Conservation (phyloP, 495 filamentous ascomycete species). For the Penicillium manginii region DNA sequence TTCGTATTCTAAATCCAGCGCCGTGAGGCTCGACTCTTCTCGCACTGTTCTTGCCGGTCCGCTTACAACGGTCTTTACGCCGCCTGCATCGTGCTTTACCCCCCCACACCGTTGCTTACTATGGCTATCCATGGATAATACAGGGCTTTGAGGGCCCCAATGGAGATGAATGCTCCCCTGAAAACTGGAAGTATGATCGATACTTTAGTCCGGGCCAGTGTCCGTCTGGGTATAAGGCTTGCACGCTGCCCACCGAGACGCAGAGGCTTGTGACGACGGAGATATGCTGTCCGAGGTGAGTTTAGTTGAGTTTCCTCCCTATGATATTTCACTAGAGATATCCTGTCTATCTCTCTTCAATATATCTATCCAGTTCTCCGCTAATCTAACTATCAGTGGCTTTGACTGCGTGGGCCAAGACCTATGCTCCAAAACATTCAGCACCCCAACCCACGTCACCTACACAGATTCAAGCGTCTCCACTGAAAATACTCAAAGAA, state of each 20-base stretch:
- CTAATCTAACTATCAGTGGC: neutral
- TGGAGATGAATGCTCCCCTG: conserved; percentile 18
- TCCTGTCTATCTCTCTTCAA: no score
- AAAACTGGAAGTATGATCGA: conserved; percentile 9
- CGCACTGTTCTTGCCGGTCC: conserved; percentile 6
- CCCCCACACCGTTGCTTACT: neutral
- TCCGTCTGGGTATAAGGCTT: conserved; percentile 19
- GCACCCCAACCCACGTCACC: conserved; percentile 9
- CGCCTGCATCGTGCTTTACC: conserved; percentile 13
- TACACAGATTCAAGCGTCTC: conserved; percentile 10
- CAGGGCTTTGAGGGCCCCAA: conserved; percentile 14
- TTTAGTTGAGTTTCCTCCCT: neutral
- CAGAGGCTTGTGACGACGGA: conserved; percentile 14
- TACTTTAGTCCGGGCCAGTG: conserved; percentile 23
- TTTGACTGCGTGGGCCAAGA: conserved; percentile 13
- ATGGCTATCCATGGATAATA: conserved; percentile 6
- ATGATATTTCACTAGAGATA: no score
- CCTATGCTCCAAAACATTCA: conserved; percentile 14
- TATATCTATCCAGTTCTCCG: no score
- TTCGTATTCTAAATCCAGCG: neutral
- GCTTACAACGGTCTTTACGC: conserved; percentile 19
- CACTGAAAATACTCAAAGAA: neutral
- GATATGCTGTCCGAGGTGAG: conserved; percentile 19
- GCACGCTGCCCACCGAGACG: conserved; percentile 9
- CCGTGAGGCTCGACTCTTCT: neutral